Base-by-base conservation (phyloP, 2,329 filamentous ascomycete genomes). In the Hortaea sp. region DNA sequence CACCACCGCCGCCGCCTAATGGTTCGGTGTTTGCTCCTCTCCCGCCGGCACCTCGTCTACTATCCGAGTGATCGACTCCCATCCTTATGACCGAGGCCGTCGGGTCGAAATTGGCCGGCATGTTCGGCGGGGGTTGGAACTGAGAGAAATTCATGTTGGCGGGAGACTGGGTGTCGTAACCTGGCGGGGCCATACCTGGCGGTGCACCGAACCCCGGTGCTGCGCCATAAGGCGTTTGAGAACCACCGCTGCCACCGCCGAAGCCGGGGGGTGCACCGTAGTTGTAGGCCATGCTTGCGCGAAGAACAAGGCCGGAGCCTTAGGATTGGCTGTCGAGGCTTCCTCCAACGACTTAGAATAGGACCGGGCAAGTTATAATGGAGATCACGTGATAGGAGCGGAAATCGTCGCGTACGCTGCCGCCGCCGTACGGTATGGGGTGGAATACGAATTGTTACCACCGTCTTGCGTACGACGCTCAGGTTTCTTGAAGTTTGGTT, bases 101-200 rank as follows among this genome's bases (percentile, higher is more conserved):
- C 73, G 97, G 95, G 72, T 98, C 95, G 73, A 98, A 95, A 65
- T 94, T 94, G 43, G 90, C 87, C 5, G 48, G 88, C 77, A 95
- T 86, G 63, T 92, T 95, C 43, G 85, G 74, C 7, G 90, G 89
- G 42, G 88, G 81, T 71, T 94, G 86, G 69, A 95, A 95, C 66
- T 81, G 87, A 49, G 82, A 73, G 20, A 20, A 20, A 51, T 87
- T 88, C 53, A 94, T 81, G 60, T 80, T 82, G 13, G 13, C 27
- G 29, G 46, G 38, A 70, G 85, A 78, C 72, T 75, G 74, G 61
- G 82, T 79, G 64, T 78, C 81, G 65, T 88, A 86, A 63, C 88
- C 88, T 59, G 88, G 88, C 32, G 34, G 64, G 78, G 67, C 76
- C 37, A 39, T 39, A 12, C 37, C 37, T 59, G 88, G 88, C 34